phyloP scores from a whole-genome alignment of 2,329 filamentous ascomycete species.

The Cladosporium cucumerinum region DNA sequence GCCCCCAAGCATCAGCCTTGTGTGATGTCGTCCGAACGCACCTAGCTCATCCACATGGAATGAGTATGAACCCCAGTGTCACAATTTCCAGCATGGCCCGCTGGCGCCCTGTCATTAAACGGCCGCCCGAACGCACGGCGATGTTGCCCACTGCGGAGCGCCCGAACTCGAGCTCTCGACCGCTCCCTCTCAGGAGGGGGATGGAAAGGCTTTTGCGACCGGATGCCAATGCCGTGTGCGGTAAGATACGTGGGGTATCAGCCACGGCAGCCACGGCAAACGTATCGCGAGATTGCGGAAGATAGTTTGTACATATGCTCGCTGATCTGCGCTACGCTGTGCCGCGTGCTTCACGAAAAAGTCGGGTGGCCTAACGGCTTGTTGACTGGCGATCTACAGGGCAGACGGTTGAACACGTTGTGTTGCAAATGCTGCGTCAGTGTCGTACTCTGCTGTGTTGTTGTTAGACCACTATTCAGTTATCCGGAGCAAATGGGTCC shows the following conservation, averaged over 20 bases:
- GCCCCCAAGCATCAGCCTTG: constrained; percentile 11
- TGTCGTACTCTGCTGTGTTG: neutral
- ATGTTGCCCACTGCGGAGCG: constrained; percentile 7
- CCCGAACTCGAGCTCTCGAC: neutral
- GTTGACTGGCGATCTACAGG: constrained; percentile 9
- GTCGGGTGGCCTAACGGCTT: constrained; percentile 5
- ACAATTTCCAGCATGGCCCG: constrained; percentile 11
- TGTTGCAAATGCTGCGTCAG: neutral
- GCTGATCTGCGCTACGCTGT: constrained; percentile 8
- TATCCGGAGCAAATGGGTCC: neutral
- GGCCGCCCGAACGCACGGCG: neutral
- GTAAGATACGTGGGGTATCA: constrained; percentile 9
- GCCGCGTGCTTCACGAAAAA: neutral
- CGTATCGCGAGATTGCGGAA: neutral
- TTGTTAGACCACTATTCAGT: neutral
- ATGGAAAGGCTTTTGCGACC: neutral
- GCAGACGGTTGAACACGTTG: neutral
- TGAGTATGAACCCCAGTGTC: neutral
- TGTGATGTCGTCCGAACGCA: neutral
- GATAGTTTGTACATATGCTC: constrained; percentile 3
- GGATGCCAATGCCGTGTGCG: constrained; percentile 4
- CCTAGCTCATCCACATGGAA: neutral
- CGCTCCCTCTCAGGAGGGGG: neutral
- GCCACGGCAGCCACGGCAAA: constrained; percentile 11
- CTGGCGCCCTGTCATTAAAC: constrained; percentile 12